phyloP scores from a whole-genome alignment of 148 eudicot genomes.

The Limonium bicolor region DNA sequence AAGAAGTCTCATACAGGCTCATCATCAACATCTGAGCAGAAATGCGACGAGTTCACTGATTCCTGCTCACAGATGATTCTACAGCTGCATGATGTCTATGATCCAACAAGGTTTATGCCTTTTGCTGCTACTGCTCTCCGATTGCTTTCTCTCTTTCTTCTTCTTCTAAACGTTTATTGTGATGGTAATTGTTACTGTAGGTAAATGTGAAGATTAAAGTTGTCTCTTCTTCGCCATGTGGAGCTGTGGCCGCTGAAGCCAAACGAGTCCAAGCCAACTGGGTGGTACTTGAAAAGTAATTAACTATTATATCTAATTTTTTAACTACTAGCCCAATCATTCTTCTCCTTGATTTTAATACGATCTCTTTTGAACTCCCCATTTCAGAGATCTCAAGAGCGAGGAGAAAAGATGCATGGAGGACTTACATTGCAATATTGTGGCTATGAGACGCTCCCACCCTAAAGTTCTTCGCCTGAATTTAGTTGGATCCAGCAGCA shows the following conservation, averaged over 20 bases:
- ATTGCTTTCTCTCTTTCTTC: not conserved
- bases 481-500: slow-evolving; percentile 54
- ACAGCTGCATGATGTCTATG: slow-evolving; percentile 89
- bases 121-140: not conserved
- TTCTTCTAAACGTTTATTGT: not conserved
- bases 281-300: slow-evolving; percentile 19
- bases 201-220: slow-evolving; percentile 79
- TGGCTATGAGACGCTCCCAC: slow-evolving; percentile 62
- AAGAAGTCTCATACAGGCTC: slow-evolving; percentile 42
- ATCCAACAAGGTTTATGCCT: slow-evolving; percentile 66
- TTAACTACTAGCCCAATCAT: not conserved
- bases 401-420: slow-evolving; percentile 89
- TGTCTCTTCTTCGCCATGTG: slow-evolving; percentile 58
- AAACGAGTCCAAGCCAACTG: slow-evolving; percentile 66
- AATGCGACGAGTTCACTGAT: slow-evolving; percentile 69
- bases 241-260: slow-evolving; percentile 84
- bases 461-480: slow-evolving; percentile 72
- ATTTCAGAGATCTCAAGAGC: slow-evolving; percentile 64
- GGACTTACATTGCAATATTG: slow-evolving; percentile 90
- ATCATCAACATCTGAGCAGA: slow-evolving; percentile 58
- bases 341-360: not conserved
- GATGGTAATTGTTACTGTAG: too few species aligned
- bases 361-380: too few species aligned
- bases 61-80: slow-evolving; percentile 96
- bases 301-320: not conserved